Evolutionary conservation across 306 rosid species (phyloP), one percentile per base, ranked within the genome.

Genomic region (Dalbergia cochinchinensis): DNA sequence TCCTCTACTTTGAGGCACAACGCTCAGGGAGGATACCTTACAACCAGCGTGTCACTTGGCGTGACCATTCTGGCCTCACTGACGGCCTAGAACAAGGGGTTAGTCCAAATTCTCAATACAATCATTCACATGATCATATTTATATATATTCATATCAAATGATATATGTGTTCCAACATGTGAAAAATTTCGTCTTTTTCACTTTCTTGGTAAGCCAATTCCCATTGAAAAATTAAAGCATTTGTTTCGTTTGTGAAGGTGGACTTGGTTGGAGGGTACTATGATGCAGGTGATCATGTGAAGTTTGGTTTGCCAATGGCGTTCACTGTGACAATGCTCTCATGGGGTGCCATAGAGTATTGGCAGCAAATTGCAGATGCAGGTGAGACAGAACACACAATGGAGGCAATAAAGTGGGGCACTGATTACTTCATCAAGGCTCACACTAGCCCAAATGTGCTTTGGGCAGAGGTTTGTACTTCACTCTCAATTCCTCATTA

Each of bases 231-330:
- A 83, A 50, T 76, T 54, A 3, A 41, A 65, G 9, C 37, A 12
- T 8, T 57, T 68, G 16, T 2, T 57, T 65, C 69, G 33, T 60
- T 20, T 61, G 66, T 82, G 77, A 34, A 94, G 99, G 99, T 89
- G 69, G 99, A 95, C 80, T 86, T 95, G 90, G 97, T 95, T 0
- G 99, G 99, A 86, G 99, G 99, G 54, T 95, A 95, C 45, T 92
- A 95, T 69, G 99, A 95, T 73, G 99, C 99, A 11, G 99, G 99
- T 8, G 99, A 95, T 83, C 97, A 95, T n/a, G 99, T 95, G 15
- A 95, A 95, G 79, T 94, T 94, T 69, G 97, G 99, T 11, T 86
- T 94, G 3, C 99, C 99, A 55, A 94, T 94, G 99, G 99, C 97
- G 20, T 95, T 95, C 84, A 95, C 99, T 2, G 90, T 95, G 54